phyloP scores from a whole-genome alignment of 306 rosid genomes.

The Astragalus glycyphyllos region DNA sequence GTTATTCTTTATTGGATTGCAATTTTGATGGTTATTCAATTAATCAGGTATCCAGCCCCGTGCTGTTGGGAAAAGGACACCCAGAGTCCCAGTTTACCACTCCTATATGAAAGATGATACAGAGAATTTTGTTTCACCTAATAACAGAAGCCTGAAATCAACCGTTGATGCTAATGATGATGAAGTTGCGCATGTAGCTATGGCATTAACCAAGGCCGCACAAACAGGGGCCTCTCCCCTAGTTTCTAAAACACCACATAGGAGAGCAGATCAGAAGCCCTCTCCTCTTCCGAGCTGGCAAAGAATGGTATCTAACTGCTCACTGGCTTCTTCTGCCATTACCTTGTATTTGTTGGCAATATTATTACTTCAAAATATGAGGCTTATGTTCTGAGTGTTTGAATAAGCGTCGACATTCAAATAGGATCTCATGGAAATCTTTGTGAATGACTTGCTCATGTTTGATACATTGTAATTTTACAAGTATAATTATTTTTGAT shows the following conservation, averaged over 20 bases:
- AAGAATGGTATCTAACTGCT: conserved; percentile 53
- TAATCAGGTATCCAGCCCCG: conserved; percentile 73
- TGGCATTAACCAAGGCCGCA: conserved; percentile 72
- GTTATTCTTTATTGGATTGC: conserved; percentile 32
- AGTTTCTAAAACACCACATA: conserved; percentile 53
- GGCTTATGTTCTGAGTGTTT: conserved; percentile 27
- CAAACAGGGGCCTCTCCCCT: conserved; percentile 73
- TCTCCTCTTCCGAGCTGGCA: conserved; percentile 59
- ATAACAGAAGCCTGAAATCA: conserved; percentile 57
- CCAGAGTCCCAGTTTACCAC: conserved; percentile 70
- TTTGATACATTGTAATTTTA: conserved; percentile 28
- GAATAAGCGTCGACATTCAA: conserved; percentile 41
- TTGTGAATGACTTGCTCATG: conserved; percentile 46
- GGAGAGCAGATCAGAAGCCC: conserved; percentile 55
- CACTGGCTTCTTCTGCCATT: conserved; percentile 15
- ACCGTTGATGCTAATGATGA: conserved; percentile 59
- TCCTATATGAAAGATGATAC: conserved; percentile 53
- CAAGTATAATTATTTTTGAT: conserved; percentile 33
- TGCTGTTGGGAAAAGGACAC: conserved; percentile 87
- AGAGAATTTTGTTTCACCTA: conserved; percentile 53
- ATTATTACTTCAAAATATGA: conserved; percentile 25
- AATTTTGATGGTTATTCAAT: conserved; percentile 37
- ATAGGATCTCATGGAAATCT: conserved; percentile 45
- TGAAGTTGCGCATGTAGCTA: conserved; percentile 54
- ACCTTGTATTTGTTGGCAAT: conserved; percentile 30